phyloP scores from a whole-genome alignment of 176 grass and related monocot species.

The Cenchrus fungigraminus region DNA sequence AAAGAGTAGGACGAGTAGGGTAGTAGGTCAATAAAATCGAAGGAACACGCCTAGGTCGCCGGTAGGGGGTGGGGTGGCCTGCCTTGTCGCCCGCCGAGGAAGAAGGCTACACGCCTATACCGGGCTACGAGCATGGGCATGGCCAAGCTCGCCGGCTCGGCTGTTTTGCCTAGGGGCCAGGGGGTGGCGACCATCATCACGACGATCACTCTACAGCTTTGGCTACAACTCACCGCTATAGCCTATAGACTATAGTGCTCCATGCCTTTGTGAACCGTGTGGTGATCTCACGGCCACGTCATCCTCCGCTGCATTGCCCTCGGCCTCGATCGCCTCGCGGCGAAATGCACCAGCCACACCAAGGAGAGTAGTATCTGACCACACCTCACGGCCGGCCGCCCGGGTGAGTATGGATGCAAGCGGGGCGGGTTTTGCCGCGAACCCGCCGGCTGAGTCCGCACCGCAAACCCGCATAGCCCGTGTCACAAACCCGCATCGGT shows the following conservation, averaged over 20 bases:
- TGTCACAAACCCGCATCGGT: too few species aligned
- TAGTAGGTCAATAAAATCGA: not conserved
- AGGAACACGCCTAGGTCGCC: not conserved
- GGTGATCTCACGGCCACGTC: slow-evolving; percentile 19
- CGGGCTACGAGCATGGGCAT: not conserved
- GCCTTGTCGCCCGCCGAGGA: not conserved
- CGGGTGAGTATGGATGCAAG: too few species aligned
- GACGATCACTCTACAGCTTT: not conserved
- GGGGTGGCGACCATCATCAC: not conserved
- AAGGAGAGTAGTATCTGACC: too few species aligned
- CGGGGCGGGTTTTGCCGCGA: too few species aligned
- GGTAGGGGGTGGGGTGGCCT: not conserved
- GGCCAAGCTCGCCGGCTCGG: not conserved
- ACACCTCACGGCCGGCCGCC: too few species aligned
- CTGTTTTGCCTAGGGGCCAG: not conserved
- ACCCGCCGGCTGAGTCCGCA: too few species aligned
- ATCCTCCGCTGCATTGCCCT: not conserved
- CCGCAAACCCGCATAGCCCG: too few species aligned
- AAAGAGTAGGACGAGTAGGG: not conserved
- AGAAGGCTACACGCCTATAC: not conserved
- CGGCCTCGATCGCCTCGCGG: not conserved
- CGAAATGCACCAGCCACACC: not conserved
- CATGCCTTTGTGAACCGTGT: too few species aligned
- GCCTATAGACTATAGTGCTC: not conserved
- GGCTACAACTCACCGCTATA: not conserved